phyloP scores from a whole-genome alignment of 1,284 basidiomycete genomes.

The Ceratobasidium sp. region DNA sequence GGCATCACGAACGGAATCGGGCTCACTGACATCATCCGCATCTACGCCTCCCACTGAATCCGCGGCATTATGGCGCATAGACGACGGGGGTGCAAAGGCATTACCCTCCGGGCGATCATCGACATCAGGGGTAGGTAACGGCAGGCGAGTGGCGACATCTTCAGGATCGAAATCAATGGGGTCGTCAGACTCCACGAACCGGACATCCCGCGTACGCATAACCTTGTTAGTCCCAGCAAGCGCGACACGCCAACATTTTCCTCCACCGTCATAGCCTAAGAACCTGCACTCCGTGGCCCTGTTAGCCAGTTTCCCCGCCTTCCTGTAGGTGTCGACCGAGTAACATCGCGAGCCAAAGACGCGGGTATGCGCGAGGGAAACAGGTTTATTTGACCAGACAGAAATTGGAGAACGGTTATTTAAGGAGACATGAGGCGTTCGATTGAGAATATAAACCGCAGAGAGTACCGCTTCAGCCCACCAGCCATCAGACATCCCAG shows the following conservation, averaged over 20 bases:
- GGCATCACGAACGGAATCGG: no score
- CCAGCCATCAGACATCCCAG: slow-evolving; percentile 2
- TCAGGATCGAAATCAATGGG: no score
- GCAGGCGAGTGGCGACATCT: no score
- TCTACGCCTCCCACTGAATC: slow-evolving; percentile 19
- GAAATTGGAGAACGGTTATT: background rate
- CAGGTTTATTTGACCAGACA: background rate
- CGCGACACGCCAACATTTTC: slow-evolving; percentile 7
- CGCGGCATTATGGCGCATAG: no score
- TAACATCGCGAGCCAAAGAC: slow-evolving; percentile 18
- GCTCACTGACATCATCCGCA: no score
- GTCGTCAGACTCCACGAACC: slow-evolving; percentile 12
- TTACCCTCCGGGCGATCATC: background rate
- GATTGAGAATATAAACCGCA: slow-evolving; percentile 21
- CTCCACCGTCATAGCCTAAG: slow-evolving; percentile 9
- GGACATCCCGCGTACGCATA: slow-evolving; percentile 31
- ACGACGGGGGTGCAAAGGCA: background rate
- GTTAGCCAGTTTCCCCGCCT: slow-evolving; percentile 4
- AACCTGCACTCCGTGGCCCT: slow-evolving; percentile 3
- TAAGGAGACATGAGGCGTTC: background rate
- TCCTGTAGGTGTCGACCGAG: background rate
- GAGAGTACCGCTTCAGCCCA: slow-evolving; percentile 22
- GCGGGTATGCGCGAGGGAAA: slow-evolving; percentile 1
- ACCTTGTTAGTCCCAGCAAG: slow-evolving; percentile 19
- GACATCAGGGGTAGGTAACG: background rate